Conservation (phyloP, 345 rosid species). For the Euphorbia pulcherrima region DNA sequence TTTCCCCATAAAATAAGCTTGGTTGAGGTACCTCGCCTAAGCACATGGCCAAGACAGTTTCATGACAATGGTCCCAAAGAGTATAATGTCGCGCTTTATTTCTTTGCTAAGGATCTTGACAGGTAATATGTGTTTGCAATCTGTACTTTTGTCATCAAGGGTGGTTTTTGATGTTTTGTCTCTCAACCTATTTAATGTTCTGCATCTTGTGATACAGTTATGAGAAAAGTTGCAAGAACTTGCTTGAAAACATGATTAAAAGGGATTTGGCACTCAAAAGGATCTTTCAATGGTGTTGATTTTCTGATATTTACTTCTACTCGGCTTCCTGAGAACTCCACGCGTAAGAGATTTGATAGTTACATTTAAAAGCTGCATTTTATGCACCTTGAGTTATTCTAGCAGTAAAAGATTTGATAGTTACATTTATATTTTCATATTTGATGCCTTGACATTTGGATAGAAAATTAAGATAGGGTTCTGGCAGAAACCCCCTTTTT, state of each 20-base stretch:
- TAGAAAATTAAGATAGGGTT: no score
- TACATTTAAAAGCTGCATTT: no score
- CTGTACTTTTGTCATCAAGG: neutral
- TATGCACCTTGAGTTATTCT: neutral
- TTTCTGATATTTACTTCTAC: slow-evolving; percentile 80
- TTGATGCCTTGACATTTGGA: no score
- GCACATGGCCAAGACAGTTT: slow-evolving; percentile 88
- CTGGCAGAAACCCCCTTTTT: no score
- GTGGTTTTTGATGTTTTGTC: slow-evolving; percentile 7
- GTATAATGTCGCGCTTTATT: slow-evolving; percentile 87
- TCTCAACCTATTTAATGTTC: slow-evolving; percentile 10
- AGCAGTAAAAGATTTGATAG: no score
- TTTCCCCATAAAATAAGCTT: slow-evolving; percentile 48
- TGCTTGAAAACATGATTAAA: slow-evolving; percentile 73
- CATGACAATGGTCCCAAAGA: slow-evolving; percentile 62
- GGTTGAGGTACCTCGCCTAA: slow-evolving; percentile 74
- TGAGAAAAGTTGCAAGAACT: slow-evolving; percentile 65
- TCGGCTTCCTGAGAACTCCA: slow-evolving; percentile 77
- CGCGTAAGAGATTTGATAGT: no score
- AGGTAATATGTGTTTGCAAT: slow-evolving; percentile 39
- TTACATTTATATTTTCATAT: neutral
- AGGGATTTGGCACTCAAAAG: slow-evolving; percentile 85
- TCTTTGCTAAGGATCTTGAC: slow-evolving; percentile 85
- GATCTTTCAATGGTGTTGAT: slow-evolving; percentile 64
- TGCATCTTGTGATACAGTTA: slow-evolving; percentile 51